A percentile compares a stretch with the other conserved stretches of the same genome.
Evolutionary conservation across 768 basidiomycete species (phyloP).

Genomic region (Auricularia heimuer): DNA sequence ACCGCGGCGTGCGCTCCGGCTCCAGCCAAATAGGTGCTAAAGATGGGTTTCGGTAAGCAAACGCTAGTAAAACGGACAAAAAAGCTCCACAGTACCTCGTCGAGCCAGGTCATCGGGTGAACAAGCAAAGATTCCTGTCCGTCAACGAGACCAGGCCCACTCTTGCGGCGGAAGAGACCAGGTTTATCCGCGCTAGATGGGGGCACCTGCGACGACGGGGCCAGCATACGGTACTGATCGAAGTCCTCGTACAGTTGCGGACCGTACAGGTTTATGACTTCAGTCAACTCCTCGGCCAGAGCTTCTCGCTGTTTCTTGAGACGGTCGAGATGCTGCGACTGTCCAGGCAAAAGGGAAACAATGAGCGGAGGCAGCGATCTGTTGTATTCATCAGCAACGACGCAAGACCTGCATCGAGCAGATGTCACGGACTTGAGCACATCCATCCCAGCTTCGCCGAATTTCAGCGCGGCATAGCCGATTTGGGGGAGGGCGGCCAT

Average conservation of each 20-base stretch:
- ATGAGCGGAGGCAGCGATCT: slow-evolving; percentile 88
- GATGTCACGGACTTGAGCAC: slow-evolving; percentile 72
- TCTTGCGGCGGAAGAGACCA: slow-evolving; percentile 73
- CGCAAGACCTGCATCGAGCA: neutral
- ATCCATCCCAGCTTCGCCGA: slow-evolving; percentile 96
- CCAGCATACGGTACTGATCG: slow-evolving; percentile 72
- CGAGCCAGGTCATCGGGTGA: slow-evolving; percentile 67
- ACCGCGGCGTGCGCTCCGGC: slow-evolving; percentile 62
- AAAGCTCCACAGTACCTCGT: slow-evolving; percentile 22
- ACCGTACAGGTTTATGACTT: slow-evolving; percentile 79
- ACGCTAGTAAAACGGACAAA: slow-evolving; percentile 2
- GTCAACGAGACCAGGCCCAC: slow-evolving; percentile 72
- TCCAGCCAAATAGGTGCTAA: slow-evolving; percentile 71
- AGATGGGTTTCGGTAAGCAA: neutral
- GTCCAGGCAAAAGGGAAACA: slow-evolving; percentile 80
- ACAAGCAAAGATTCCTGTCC: slow-evolving; percentile 75
- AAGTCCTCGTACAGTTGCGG: slow-evolving; percentile 84
- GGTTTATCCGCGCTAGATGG: slow-evolving; percentile 58
- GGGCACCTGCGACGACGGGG: slow-evolving; percentile 76
- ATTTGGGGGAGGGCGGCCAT: slow-evolving; percentile 71
- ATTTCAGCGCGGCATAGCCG: slow-evolving; percentile 89
- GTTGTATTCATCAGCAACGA: neutral
- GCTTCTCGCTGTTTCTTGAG: slow-evolving; percentile 63
- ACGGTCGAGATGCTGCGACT: slow-evolving; percentile 68
- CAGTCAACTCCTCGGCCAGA: slow-evolving; percentile 76